Percentiles rank a stretch among this genome's conserved stretches.
These are phyloP conservation scores for Phytophthora idaei DNA, from an alignment of 352 stramenopile species.

Conservation along the genomic window DNA sequence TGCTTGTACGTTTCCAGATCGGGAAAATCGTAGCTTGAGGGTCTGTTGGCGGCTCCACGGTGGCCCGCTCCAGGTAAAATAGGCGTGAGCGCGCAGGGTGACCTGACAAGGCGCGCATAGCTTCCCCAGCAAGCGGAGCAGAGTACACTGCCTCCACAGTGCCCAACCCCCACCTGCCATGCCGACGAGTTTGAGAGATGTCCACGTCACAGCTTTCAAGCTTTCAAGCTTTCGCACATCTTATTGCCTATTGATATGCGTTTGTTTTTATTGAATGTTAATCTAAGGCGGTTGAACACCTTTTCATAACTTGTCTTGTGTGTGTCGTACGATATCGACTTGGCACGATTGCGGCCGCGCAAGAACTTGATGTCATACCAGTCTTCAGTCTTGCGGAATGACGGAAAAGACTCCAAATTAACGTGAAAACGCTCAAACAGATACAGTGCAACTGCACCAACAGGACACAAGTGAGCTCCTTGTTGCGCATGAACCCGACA, in stretches of 20 bases:
- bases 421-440: conserved; percentile 4
- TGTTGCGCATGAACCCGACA: conserved; percentile 5
- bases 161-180: conserved; percentile 4
- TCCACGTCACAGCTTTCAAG: neutral
- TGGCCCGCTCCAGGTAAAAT: neutral
- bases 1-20: neutral
- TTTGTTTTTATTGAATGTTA: conserved; percentile 11
- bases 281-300: neutral
- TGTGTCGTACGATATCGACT: neutral
- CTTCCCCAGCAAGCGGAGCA: conserved; percentile 4
- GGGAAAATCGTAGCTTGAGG: neutral
- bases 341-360: neutral
- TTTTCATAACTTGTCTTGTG: conserved; percentile 10
- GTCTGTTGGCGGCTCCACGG: neutral
- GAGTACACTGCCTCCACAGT: conserved; percentile 6
- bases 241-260: conserved; percentile 9
- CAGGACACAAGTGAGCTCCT: conserved; percentile 4
- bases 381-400: neutral
- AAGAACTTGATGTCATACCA: conserved; percentile 19
- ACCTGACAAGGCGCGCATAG: neutral
- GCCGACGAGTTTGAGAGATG: conserved; percentile 1
- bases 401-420: neutral
- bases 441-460: conserved; percentile 7
- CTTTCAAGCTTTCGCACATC: conserved; percentile 1
- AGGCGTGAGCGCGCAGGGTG: neutral